Evolutionary conservation across 768 basidiomycete species (phyloP), one percentile per base, ranked within the genome.

Genomic region (Russula compacta): DNA sequence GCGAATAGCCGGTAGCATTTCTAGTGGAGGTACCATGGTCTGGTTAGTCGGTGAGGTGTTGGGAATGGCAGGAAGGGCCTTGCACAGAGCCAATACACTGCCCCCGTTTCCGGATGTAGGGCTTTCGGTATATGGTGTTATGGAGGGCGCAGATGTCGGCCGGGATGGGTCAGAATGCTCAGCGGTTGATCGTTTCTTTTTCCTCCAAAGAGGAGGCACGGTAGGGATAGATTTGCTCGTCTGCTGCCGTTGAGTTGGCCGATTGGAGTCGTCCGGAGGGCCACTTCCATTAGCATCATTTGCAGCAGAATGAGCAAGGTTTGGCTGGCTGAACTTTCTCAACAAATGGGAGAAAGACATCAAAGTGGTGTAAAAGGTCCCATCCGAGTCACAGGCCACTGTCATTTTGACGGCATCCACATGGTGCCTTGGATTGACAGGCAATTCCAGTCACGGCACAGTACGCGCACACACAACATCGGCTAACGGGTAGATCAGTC

Each of bases 271-370:
- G 24, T 29, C 24, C 24, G 24, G 24, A 29, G 1, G 24, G 24
- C 24, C 24, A 29, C 24, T 29, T 29, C 24, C 24, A 29, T 3
- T 29, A 2, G 24, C 24, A 29, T 29, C 24, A 29, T 29, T 29
- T 29, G 24, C 24, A 29, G 24, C 10, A 15, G 29, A 0, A n/a
- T 17, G 44, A 9, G 61, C 24, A 33, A 57, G 50, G 14, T 2
- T 47, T 5, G 51, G 44, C 4, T 58, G 56, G 51, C 44, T 58
- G 32, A 21, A 35, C 39, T 52, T 57, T 15, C 44, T 57, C 15
- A 62, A 53, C 33, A 35, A n/a, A 47, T 50, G 56, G 17, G 44
- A 33, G 38, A 58, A 24, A n/a, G 44, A 12, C 56, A 62, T 62
- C 8, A 15, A 33, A 33, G 7, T 15, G 32, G 15, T 33, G 15